Evolutionary conservation across 2,329 filamentous ascomycete species (phyloP).

Genomic region (Scedosporium dehoogii): DNA sequence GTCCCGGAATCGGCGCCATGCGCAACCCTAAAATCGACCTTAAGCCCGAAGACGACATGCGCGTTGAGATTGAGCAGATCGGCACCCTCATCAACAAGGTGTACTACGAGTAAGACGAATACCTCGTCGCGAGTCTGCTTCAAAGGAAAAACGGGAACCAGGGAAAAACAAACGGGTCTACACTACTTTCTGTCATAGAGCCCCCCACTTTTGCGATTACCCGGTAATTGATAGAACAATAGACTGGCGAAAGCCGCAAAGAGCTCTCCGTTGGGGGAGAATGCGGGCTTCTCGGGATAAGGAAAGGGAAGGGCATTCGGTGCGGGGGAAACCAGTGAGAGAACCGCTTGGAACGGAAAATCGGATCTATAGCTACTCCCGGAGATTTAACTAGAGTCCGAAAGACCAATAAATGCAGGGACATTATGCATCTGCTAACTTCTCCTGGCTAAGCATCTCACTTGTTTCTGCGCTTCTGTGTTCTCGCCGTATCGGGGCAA

Average conservation of each 20-base stretch:
- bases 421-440: not conserved
- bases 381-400: not conserved
- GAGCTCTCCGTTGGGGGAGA: not conserved
- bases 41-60: slow-evolving; percentile 25
- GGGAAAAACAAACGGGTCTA: too few species aligned
- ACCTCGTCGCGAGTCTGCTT: not conserved
- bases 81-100: slow-evolving; percentile 27
- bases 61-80: slow-evolving; percentile 25
- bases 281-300: not conserved
- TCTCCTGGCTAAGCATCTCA: too few species aligned
- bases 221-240: slow-evolving; percentile 1
- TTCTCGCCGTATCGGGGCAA: too few species aligned
- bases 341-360: not conserved
- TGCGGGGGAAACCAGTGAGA: not conserved
- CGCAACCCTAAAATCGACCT: slow-evolving; percentile 27
- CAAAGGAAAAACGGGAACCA: not conserved
- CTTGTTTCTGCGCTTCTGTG: too few species aligned
- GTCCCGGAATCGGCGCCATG: slow-evolving; percentile 30
- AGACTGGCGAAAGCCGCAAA: not conserved
- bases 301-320: not conserved
- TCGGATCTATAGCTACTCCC: not conserved
- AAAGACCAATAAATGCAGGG: not conserved
- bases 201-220: not conserved
- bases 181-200: not conserved
- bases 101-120: slow-evolving; percentile 20